These are phyloP conservation scores for Alliaria petiolata DNA, from an alignment of 345 rosid species.

Conservation along the genomic window DNA sequence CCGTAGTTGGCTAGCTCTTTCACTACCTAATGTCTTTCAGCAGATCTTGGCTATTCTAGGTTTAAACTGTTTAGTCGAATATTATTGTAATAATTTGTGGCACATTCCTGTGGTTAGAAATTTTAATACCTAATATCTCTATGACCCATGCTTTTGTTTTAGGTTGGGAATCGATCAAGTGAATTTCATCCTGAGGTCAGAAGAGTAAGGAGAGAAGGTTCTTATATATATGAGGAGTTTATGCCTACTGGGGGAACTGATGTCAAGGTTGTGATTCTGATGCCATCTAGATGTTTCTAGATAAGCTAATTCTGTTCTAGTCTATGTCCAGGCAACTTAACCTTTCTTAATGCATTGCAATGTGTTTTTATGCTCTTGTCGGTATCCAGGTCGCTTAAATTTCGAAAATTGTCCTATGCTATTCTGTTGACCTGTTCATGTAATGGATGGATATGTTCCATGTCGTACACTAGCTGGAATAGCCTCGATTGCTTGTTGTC, in stretches of 20 bases:
- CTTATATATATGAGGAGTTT: slow-evolving; percentile 98
- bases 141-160: slow-evolving; percentile 12
- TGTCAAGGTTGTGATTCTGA: slow-evolving; percentile 66
- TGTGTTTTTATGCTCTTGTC: not conserved
- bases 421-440: not conserved
- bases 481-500: not conserved
- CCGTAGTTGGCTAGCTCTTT: not conserved
- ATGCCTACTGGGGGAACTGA: slow-evolving; percentile 99
- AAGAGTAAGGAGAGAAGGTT: slow-evolving; percentile 98
- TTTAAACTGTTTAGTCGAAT: not conserved
- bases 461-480: not conserved
- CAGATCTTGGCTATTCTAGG: not conserved
- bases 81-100: not conserved
- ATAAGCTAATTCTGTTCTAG: not conserved
- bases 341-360: not conserved
- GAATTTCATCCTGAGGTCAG: slow-evolving; percentile 98
- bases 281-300: not conserved
- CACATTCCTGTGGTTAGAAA: not conserved
- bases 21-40: not conserved
- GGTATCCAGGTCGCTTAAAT: not conserved
- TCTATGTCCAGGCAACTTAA: not conserved
- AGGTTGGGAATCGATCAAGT: slow-evolving; percentile 98
- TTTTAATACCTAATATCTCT: not conserved
- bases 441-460: not conserved
- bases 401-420: not conserved